Evolutionary conservation across 805 yeast species (phyloP).

Genomic region (Saccharomycopsis amapae): DNA sequence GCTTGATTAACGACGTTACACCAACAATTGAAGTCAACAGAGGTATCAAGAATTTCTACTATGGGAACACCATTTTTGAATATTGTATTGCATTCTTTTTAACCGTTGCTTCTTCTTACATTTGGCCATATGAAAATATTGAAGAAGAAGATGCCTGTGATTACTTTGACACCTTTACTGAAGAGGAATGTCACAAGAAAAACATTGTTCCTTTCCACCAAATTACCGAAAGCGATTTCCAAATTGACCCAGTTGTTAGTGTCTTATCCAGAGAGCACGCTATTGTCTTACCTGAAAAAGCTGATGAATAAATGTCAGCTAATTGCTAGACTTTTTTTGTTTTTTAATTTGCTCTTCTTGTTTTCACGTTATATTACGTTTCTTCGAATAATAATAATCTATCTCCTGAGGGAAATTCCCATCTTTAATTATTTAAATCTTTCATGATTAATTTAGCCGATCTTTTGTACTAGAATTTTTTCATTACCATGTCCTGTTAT

Average conservation of each 20-base stretch:
- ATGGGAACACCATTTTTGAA: constrained; percentile 39
- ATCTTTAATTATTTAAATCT: too few species aligned
- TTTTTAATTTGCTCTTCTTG: too few species aligned
- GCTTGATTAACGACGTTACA: constrained; percentile 35
- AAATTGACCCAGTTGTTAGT: background rate
- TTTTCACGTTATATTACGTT: too few species aligned
- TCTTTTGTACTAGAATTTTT: too few species aligned
- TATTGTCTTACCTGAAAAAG: constrained; percentile 4
- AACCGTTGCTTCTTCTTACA: background rate
- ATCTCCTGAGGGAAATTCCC: too few species aligned
- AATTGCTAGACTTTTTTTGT: too few species aligned
- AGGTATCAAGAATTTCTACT: constrained; percentile 38
- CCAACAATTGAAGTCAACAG: constrained; percentile 23
- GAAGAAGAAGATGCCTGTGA: background rate
- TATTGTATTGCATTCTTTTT: constrained; percentile 29
- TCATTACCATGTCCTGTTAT: too few species aligned
- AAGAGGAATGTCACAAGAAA: background rate
- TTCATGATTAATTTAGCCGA: too few species aligned
- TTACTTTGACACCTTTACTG: background rate
- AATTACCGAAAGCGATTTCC: constrained; percentile 2
- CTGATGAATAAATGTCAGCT: too few species aligned
- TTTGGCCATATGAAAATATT: background rate
- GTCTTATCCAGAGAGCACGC: constrained; percentile 3
- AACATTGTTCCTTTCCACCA: background rate
- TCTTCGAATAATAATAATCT: too few species aligned